Evolutionary conservation across 2,329 filamentous ascomycete genomes (phyloP).

Genomic region (Cercospora sp.): DNA sequence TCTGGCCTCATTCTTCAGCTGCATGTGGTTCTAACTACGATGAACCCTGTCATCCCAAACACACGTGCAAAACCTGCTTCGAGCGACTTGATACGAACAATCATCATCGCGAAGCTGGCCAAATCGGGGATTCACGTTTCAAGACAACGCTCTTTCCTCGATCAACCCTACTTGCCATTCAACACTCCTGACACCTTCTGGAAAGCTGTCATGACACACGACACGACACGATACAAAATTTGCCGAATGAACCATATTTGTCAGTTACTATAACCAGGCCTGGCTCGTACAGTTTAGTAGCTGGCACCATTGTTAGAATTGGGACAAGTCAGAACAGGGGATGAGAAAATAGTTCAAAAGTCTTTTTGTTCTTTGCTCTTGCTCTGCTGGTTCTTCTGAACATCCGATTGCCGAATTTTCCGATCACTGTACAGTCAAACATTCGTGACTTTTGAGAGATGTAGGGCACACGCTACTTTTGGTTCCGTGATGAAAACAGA

Average conservation of each 20-base stretch:
- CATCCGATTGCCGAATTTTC: not conserved
- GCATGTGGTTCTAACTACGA: not conserved
- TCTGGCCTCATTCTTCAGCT: not conserved
- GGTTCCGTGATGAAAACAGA: not conserved
- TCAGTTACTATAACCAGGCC: not conserved
- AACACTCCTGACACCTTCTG: not conserved
- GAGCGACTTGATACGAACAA: not conserved
- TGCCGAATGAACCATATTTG: not conserved
- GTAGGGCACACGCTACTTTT: not conserved
- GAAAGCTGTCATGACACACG: not conserved
- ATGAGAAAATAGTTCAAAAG: not conserved
- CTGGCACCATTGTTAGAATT: not conserved
- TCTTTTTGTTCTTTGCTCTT: not conserved
- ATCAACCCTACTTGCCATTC: not conserved
- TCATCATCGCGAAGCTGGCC: not conserved
- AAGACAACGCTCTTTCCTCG: not conserved
- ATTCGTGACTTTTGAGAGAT: not conserved
- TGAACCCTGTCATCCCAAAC: not conserved
- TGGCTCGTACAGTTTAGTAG: not conserved
- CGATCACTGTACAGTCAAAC: not conserved
- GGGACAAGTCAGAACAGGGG: not conserved
- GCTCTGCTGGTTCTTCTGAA: not conserved
- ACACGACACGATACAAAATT: not conserved
- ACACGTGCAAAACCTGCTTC: not conserved
- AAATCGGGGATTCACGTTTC: not conserved